phyloP scores from a whole-genome alignment of 2,329 filamentous ascomycete genomes.

The Teratosphaeria zuluensis region DNA sequence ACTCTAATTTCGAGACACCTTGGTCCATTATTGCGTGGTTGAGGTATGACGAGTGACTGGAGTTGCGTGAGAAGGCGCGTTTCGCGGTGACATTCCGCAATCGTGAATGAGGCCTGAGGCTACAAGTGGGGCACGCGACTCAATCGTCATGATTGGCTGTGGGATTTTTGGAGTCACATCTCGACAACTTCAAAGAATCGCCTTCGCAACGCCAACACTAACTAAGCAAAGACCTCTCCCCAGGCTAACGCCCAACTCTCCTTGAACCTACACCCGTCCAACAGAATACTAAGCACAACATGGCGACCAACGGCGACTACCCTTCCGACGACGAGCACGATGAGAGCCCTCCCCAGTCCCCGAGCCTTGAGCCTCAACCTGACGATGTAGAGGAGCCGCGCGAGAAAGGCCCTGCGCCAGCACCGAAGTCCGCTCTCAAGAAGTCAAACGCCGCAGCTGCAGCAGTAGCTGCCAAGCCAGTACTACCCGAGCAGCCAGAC shows the following conservation, averaged over 20 bases:
- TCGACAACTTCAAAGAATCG: neutral
- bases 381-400: conserved; percentile 56
- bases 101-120: neutral
- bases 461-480: conserved; percentile 50
- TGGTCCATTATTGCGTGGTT: too few species aligned
- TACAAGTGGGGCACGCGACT: neutral
- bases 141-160: neutral
- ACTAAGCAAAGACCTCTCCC: neutral
- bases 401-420: conserved; percentile 51
- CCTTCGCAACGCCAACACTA: neutral
- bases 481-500: conserved; percentile 82
- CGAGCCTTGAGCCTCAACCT: conserved; percentile 43
- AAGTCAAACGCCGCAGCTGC: conserved; percentile 52
- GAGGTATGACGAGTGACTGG: too few species aligned
- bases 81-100: neutral
- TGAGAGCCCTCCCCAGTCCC: conserved; percentile 45
- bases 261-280: neutral
- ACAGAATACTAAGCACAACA: conserved; percentile 27
- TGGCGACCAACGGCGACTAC: conserved; percentile 48
- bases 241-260: neutral
- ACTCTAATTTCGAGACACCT: too few species aligned
- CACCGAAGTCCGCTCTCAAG: conserved; percentile 75
- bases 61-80: too few species aligned
- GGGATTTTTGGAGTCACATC: conserved; percentile 1
- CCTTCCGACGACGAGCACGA: conserved; percentile 33